Evolutionary conservation across 2,329 filamentous ascomycete genomes (phyloP).

Genomic region (Xylariaceae sp.): DNA sequence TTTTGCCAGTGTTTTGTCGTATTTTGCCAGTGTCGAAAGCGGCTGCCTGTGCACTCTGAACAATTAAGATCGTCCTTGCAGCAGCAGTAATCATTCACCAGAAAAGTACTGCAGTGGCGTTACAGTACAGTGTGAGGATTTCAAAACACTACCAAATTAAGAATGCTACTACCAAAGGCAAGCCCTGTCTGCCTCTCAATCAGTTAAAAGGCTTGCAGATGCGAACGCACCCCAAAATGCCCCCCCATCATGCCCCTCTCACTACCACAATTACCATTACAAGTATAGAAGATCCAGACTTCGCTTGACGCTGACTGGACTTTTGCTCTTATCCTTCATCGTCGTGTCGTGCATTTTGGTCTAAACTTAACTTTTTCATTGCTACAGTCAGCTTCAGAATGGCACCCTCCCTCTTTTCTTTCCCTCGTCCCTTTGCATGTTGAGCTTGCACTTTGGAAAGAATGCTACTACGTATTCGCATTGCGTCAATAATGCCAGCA

Average conservation of each 20-base stretch:
- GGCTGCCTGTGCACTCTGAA: background rate
- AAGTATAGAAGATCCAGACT: no score
- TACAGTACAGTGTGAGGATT: no score
- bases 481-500: background rate
- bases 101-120: no score
- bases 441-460: background rate
- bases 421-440: background rate
- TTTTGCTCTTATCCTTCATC: background rate
- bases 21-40: background rate
- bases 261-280: constrained; percentile 5
- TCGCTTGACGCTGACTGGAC: no score
- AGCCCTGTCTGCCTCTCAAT: no score
- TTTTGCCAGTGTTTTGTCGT: background rate
- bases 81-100: no score
- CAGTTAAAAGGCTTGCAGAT: constrained; percentile 13
- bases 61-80: no score
- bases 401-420: background rate
- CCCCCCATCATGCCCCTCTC: constrained; percentile 1
- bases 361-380: background rate
- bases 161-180: no score
- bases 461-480: constrained; percentile 6
- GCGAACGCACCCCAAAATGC: background rate
- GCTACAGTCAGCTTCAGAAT: background rate
- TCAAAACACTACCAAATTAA: no score
- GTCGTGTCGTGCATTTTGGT: background rate